Evolutionary conservation across 805 yeast species (phyloP), one percentile per base, ranked within the genome.

Genomic region (Candida maltosa): DNA sequence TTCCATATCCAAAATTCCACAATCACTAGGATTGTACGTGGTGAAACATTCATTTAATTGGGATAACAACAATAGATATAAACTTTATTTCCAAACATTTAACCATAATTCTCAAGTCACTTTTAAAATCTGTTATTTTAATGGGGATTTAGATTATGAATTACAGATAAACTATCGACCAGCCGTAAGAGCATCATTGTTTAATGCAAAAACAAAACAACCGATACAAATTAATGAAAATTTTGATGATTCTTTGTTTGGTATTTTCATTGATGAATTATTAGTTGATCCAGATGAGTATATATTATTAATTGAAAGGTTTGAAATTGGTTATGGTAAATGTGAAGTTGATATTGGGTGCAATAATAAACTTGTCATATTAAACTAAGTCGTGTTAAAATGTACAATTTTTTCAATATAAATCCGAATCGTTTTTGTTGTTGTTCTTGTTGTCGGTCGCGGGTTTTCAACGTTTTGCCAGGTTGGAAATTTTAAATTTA

Each of bases 241-340:
- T 10, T 73, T 75, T 68, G 58, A 56, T 36, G 69, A 66, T 37
- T 54, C 60, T 16, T 41, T 70, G 6, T 69, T 67, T 47, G 80
- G 80, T 0, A 48, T 68, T 3, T 73, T 65, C 42, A 47, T 67
- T 12, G 64, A 64, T 28, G 52, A 58, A 30, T 26, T 27, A 4
- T 29, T 60, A 3, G 48, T 48, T 0, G 39, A 36, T 3, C 52
- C 57, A 2, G 67, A 60, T 0, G 42, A 39, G 4, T 68, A 70
- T 36, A 54, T 70, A 4, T 39, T 74, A 6, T 47, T 74, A 16
- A 51, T 71, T n/a, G 80, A 74, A 43, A 46, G 80, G 26, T 69
- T 74, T 38, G 80, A 74, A 40, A 45, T 51, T 5, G 80, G 80
- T 0, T 34, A 42, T 4, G 79, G 75, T 5, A 43, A 41, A 3